Conservation (phyloP, 345 rosid species). For the Melastoma malabathricum region DNA sequence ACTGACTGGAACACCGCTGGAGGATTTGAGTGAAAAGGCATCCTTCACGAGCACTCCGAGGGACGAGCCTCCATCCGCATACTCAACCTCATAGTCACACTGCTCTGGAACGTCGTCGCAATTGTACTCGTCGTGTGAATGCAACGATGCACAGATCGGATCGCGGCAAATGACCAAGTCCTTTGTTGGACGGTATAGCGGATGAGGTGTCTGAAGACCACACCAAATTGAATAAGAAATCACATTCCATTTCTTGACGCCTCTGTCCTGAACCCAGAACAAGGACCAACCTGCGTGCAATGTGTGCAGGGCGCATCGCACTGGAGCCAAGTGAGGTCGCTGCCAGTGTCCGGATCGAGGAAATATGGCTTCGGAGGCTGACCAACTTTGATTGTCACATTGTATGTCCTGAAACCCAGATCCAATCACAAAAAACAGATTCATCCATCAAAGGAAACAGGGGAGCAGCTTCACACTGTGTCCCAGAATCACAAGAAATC, state of each 20-base stretch:
- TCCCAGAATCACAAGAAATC: not conserved
- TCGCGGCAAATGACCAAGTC: constrained; percentile 59
- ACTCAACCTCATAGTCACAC: constrained; percentile 84
- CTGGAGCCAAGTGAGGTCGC: constrained; percentile 98
- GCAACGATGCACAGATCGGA: constrained; percentile 69
- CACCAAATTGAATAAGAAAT: not conserved
- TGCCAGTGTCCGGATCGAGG: constrained; percentile 89
- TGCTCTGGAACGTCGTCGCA: constrained; percentile 50
- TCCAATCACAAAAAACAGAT: too few relatives aligned
- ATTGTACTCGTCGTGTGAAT: constrained; percentile 30
- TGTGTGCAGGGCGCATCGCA: constrained; percentile 73
- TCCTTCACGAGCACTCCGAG: constrained; percentile 83
- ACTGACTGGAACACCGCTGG: constrained; percentile 32
- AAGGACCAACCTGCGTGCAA: constrained; percentile 34
- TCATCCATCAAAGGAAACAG: not conserved
- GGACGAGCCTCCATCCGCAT: constrained; percentile 92
- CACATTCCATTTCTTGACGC: not conserved
- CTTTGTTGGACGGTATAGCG: constrained; percentile 55
- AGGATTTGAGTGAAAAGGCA: constrained; percentile 47
- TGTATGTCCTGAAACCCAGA: constrained; percentile 42
- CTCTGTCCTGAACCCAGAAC: not conserved
- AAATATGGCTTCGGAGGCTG: constrained; percentile 77
- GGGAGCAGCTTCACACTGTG: not conserved
- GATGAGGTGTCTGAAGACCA: constrained; percentile 64
- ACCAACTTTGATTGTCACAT: constrained; percentile 53